Percentiles rank a stretch among this genome's conserved stretches.
Conservation (phyloP, 805 yeast species). For the Wickerhamomyces tratensis region DNA sequence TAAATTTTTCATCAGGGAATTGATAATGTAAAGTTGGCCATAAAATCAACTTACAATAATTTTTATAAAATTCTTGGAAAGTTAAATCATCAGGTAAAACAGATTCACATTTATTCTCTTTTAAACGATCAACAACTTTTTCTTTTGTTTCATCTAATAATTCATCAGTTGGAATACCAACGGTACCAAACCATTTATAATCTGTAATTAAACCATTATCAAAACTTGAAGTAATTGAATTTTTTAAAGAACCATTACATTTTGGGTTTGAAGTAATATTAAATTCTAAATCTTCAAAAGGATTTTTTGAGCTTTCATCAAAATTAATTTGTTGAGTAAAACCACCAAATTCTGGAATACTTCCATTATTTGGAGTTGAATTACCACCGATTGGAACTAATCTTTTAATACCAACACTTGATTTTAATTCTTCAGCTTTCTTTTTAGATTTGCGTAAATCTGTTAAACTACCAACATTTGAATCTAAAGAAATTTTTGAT, state of each 20-base stretch:
- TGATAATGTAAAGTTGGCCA: conserved; percentile 97
- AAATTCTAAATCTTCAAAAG: conserved; percentile 57
- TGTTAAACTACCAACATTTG: conserved; percentile 1
- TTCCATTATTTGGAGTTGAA: not conserved
- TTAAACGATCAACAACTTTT: conserved; percentile 40
- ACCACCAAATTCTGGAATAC: conserved; percentile 53
- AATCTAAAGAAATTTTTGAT: conserved; percentile 1
- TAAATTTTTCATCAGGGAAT: conserved; percentile 89
- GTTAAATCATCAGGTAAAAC: conserved; percentile 71
- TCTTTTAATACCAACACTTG: conserved; percentile 15
- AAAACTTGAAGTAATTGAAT: conserved; percentile 65
- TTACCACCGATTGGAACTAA: conserved; percentile 1
- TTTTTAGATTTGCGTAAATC: conserved; percentile 1
- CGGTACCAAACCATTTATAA: conserved; percentile 78
- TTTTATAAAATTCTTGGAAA: conserved; percentile 84
- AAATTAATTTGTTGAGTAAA: conserved; percentile 53
- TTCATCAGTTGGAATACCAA: conserved; percentile 85
- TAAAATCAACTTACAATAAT: conserved; percentile 85
- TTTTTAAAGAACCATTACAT: conserved; percentile 84
- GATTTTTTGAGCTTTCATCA: conserved; percentile 21
- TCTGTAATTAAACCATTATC: conserved; percentile 26
- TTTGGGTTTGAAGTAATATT: conserved; percentile 52
- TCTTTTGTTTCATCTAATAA: conserved; percentile 47
- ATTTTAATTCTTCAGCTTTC: conserved; percentile 9
- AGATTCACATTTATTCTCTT: conserved; percentile 42